Base-by-base conservation (phyloP, 2,329 filamentous ascomycete species). In the Cyphellophora attinorum region DNA sequence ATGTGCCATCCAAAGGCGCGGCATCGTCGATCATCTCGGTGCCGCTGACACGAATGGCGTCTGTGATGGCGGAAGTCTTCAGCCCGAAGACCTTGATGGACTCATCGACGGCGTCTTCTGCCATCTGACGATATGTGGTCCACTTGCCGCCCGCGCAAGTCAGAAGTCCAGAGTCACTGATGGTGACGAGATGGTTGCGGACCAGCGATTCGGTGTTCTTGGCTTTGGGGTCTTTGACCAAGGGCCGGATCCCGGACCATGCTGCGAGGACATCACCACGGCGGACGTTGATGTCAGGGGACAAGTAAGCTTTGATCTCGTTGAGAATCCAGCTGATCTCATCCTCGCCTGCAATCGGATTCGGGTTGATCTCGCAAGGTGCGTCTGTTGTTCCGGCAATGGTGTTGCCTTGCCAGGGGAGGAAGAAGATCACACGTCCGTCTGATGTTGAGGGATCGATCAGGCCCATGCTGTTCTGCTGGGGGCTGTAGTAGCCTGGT, bases 101-200 rank as follows among this genome's bases (percentile, higher is more conserved):
- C 6, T 85, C 82, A 51, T 93, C 84, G 28, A 93, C 84, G 29
- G 81, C 82, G 55, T 93, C 84, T 60, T 93, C 84, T 14, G 85
- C 83, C 85, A 93, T 93, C 59, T 93, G 83, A 37, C 85, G 79
- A 62, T 93, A 93, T 2, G 85, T 93, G 3, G 85, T 93, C 85
- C 85, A 93, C 62, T 93, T 93, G 31, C 85, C 85, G 48, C 85
- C 85, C 17, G 84, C 84, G 52, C 84, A 88, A 19, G 85, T 93
- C 46, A 93, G 63, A 13, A 93, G 70, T 8, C 85, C 85, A 5
- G 82, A 85, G 2, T 72, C 59, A n/a, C 84, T 89, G 32, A 84
- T 70, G 40, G 85, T 80, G 47, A 93, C 74, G 28, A 93, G 68
- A 56, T 93, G 85, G 57, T 88, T 93, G 37, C 85, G 81, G 33